Evolutionary conservation across 2,329 filamentous ascomycete genomes (phyloP).

Genomic region (Biscogniauxia mediterranea): DNA sequence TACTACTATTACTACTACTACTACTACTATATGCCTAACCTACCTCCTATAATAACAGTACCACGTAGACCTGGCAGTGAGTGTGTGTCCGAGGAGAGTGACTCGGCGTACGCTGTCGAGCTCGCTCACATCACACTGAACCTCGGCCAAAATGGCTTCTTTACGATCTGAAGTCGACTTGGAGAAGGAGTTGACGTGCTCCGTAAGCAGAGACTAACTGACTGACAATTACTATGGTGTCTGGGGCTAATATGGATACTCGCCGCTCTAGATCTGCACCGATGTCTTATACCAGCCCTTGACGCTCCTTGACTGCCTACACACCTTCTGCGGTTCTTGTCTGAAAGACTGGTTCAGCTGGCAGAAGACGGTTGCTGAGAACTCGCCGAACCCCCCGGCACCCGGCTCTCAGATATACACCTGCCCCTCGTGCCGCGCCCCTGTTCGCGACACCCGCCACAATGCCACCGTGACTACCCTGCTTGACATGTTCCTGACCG

Average conservation of each 20-base stretch:
- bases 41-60: no score
- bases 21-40: no score
- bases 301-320: conserved; percentile 87
- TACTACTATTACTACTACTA: no score
- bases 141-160: conserved; percentile 44
- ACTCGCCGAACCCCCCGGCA: conserved; percentile 47
- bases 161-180: conserved; percentile 62
- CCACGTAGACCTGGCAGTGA: no score
- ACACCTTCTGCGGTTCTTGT: conserved; percentile 95
- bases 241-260: conserved; percentile 13
- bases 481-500: conserved; percentile 80
- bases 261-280: conserved; percentile 76
- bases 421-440: conserved; percentile 87
- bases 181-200: conserved; percentile 93
- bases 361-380: conserved; percentile 63
- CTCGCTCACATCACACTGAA: not conserved
- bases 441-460: conserved; percentile 81
- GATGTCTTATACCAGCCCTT: conserved; percentile 90
- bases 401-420: conserved; percentile 63
- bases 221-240: not conserved
- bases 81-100: not conserved
- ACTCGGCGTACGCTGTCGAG: not conserved
- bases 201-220: conserved; percentile 58
- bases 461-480: conserved; percentile 90
- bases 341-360: conserved; percentile 93